Percentiles rank a stretch among this genome's conserved stretches.
Conservation (phyloP, 139 green algal species). For the Asterochloris erici region DNA sequence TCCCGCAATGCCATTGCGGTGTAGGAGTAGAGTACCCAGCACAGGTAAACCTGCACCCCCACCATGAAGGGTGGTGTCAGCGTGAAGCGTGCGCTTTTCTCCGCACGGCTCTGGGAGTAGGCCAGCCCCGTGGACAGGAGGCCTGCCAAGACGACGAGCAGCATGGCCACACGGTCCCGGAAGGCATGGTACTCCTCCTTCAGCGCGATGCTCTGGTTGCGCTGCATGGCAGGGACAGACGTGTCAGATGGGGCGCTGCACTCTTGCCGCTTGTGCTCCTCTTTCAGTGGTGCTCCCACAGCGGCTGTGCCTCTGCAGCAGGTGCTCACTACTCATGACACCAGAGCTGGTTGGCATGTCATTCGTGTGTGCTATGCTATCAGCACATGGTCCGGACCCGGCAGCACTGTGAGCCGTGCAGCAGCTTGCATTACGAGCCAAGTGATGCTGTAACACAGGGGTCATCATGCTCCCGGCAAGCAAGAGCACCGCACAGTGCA, state of each 20-base stretch:
- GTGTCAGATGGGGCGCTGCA: background rate
- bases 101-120: slow-evolving; percentile 2
- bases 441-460: too few relatives aligned
- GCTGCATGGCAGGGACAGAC: slow-evolving; percentile 4
- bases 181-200: slow-evolving; percentile 94
- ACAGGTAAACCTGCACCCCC: slow-evolving; percentile 79
- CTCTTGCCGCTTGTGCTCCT: background rate
- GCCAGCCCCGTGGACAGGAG: background rate
- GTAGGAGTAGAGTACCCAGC: slow-evolving; percentile 96
- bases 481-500: too few relatives aligned
- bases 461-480: too few relatives aligned
- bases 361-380: too few relatives aligned
- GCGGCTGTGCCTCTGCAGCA: background rate
- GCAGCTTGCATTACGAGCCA: too few relatives aligned
- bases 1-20: slow-evolving; percentile 85
- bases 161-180: slow-evolving; percentile 55
- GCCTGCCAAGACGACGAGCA: slow-evolving; percentile 38
- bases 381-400: too few relatives aligned
- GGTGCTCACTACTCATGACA: background rate
- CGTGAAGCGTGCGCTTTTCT: slow-evolving; percentile 30
- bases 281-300: background rate
- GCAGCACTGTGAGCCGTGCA: too few relatives aligned
- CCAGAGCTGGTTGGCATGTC: background rate
- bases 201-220: slow-evolving; percentile 48
- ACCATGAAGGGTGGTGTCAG: slow-evolving; percentile 71